Base-by-base conservation (phyloP, 2,329 filamentous ascomycete genomes). In the Purpureocillium takamizusanense region DNA sequence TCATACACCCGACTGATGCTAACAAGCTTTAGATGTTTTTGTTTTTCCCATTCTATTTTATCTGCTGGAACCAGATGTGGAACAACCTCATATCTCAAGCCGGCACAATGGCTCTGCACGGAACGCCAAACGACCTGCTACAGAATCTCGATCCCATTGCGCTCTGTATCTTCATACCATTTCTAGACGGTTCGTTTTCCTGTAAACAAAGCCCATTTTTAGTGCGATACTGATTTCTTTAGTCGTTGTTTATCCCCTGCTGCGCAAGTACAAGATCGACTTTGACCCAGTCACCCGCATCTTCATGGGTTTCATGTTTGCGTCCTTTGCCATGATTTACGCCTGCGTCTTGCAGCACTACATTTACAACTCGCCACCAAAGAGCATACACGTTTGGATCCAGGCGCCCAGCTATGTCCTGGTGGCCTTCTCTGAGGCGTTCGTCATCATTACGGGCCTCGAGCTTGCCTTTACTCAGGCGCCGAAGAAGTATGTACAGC, bases 41-140 rank as follows among this genome's bases (percentile, higher is more conserved):
- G 44, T 76, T 70, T 57, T 70, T 71, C 42, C 69, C 70, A 16
- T 62, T 73, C 43, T 76, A 71, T 58, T 77, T 71, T 69, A 62
- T 78, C 10, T 66, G 70, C 36, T 76, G 75, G 53, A 66, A 66
- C 39, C 74, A 78, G 48, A 73, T 76, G 54, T 68, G 69, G 45
- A 65, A 66, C 53, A 77, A 77, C 56, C 59, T 77, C 48, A 69
- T 74, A 42, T 69, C 70, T 14, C 72, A 76, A 51, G 69, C 67
- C 15, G 62, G 62, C 2, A 65, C 63, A 36, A 71, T 74, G 68
- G 43, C 55, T 11, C 59, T 66, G 4, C 54, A 66, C 39, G 69
- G 69, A 28, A 56, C 72, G 4, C 67, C 70, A 13, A 75, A 75
- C 50, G 71, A 75, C 51, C 53, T 70, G 21, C 59, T 68, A 43